Base-by-base conservation (phyloP, 1,284 basidiomycete species). In the Rhizoctonia solani region DNA sequence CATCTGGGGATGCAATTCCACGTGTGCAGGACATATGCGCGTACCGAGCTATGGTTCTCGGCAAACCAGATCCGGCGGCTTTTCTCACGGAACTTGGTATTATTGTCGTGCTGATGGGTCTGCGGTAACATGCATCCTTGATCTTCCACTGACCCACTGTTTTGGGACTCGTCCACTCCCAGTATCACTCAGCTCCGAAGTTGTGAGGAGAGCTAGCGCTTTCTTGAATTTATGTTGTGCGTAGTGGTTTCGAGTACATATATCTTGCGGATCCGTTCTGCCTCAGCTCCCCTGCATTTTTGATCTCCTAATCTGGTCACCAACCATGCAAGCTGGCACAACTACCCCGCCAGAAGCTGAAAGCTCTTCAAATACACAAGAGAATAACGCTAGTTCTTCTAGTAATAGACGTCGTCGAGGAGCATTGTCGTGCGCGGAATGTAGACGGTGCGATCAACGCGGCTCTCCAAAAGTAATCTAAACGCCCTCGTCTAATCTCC, bases 361-460 rank as follows among this genome's bases (percentile, higher is more conserved):
- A 21, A 42, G 49, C 30, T 44, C 56, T 46, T 61, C 56, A 49
- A 61, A 61, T 50, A 37, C 16, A 34, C 59, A 63, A 63, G 59
- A 52, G 49, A 52, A 34, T n/a, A 50, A 49, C 58, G 25, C 46
- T 25, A 44, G 59, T 37, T 53, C 59, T 23, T 63, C 59, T 42
- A 49, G 59, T 37, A 63, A 19, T 37, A 50, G 59, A 25, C 59
- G 59, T 63, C 59, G 59, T n/a, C 39, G 83, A 27, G 79, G 79
- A 11, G 85, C 87, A 4, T 87, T 88, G 9, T 85, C 86, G 19
- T 89, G 88, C 73, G 87, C 87, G 4, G 87, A 90, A 77, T 90
- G 87, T 75, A 80, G 88, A 70, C 79, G 83, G 83, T 83, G 58
- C 68, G 78, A 74, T 39, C 50, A 69, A 49, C 29, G n/a, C 68